Evolutionary conservation across 1,284 basidiomycete species (phyloP).

Genomic region (Violaceomyces palustris): DNA sequence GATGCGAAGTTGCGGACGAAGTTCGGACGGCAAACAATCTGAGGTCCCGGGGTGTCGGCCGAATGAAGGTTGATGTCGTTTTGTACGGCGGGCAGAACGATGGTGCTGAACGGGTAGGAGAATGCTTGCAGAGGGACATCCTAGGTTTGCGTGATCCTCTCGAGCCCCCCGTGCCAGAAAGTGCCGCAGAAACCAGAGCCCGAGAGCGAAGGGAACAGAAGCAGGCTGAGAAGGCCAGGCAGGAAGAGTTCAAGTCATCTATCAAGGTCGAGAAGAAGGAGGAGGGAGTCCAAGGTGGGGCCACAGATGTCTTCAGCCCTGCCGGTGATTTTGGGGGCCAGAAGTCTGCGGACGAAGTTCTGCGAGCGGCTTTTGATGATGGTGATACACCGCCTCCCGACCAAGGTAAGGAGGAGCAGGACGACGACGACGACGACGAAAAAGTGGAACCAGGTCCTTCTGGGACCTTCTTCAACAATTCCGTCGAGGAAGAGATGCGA

Average conservation of each 20-base stretch:
- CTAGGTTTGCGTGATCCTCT: constrained; percentile 46
- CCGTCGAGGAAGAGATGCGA: background rate
- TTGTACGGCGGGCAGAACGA: constrained; percentile 88
- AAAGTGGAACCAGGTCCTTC: background rate
- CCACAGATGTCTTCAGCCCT: too few species aligned
- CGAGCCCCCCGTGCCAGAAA: constrained; percentile 47
- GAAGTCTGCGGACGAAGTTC: constrained; percentile 33
- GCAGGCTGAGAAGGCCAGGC: constrained; percentile 9
- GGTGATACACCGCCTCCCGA: too few species aligned
- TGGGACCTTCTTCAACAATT: background rate
- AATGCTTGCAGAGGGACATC: constrained; percentile 49
- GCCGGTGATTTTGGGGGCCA: too few species aligned
- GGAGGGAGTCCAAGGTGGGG: too few species aligned
- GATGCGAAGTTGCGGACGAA: constrained; percentile 67
- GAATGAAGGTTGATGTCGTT: constrained; percentile 78
- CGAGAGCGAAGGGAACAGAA: constrained; percentile 28
- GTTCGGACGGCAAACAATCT: constrained; percentile 71
- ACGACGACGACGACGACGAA: background rate
- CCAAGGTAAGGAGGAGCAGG: too few species aligned
- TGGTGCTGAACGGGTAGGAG: constrained; percentile 67
- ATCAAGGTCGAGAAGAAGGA: constrained; percentile 1
- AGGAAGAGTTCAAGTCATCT: background rate
- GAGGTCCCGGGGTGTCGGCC: constrained; percentile 73
- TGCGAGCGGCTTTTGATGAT: constrained; percentile 26
- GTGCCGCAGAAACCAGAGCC: constrained; percentile 27